Evolutionary conservation across 371 early-diverging fungal species (phyloP).

Genomic region (Rhizopus delemar): DNA sequence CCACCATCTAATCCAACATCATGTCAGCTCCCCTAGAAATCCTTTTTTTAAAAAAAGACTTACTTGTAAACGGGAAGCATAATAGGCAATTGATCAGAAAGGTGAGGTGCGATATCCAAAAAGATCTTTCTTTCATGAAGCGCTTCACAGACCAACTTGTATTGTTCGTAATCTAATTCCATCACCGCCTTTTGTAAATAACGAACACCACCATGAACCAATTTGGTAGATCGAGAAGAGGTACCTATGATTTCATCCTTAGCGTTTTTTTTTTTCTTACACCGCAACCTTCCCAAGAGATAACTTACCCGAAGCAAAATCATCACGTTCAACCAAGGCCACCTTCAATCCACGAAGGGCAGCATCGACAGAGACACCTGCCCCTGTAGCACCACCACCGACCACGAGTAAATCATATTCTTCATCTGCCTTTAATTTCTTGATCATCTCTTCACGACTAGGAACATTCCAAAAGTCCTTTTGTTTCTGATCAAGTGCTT

Average conservation of each 20-base stretch:
- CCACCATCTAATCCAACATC: constrained; percentile 70
- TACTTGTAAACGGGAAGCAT: constrained; percentile 93
- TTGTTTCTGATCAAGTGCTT: constrained; percentile 32
- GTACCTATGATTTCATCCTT: constrained; percentile 63
- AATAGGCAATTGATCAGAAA: constrained; percentile 92
- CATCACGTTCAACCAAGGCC: constrained; percentile 96
- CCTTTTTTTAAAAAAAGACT: constrained; percentile 24
- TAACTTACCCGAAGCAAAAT: constrained; percentile 85
- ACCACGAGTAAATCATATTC: constrained; percentile 94
- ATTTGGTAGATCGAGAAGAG: constrained; percentile 95
- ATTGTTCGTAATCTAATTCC: constrained; percentile 95
- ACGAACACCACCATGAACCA: constrained; percentile 99
- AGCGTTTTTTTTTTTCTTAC: no score
- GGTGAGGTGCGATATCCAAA: constrained; percentile 95
- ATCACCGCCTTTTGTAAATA: constrained; percentile 98
- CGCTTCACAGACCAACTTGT: constrained; percentile 96
- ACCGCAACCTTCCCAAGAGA: neutral
- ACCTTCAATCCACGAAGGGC: constrained; percentile 96
- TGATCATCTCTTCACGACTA: constrained; percentile 71
- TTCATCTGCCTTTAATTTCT: constrained; percentile 60
- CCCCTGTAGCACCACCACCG: constrained; percentile 99
- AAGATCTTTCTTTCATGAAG: constrained; percentile 95
- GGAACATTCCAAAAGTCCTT: constrained; percentile 73
- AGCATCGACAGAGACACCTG: constrained; percentile 97
- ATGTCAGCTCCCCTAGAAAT: constrained; percentile 1